Conservation (phyloP, 1,139 yeast species). For the Hyphopichia wangnamkhiaoensis region DNA sequence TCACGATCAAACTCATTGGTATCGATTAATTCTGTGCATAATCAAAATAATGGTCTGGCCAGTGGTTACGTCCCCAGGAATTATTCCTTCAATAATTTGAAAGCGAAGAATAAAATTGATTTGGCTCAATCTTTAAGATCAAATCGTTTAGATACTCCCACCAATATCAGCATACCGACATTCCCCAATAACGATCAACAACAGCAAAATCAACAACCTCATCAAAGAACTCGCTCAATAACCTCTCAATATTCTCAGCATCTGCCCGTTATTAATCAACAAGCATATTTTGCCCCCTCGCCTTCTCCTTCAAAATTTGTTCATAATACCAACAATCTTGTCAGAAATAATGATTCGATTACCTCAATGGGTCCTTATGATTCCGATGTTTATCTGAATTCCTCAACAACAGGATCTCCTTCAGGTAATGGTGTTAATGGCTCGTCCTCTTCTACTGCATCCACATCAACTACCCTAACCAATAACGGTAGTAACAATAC, state of each 20-base stretch:
- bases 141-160: constrained; percentile 31
- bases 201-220: constrained; percentile 16
- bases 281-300: constrained; percentile 7
- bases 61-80: neutral
- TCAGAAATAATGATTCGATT: neutral
- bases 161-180: constrained; percentile 24
- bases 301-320: constrained; percentile 4
- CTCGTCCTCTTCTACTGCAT: neutral
- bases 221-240: constrained; percentile 16
- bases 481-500: neutral
- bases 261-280: constrained; percentile 9
- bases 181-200: constrained; percentile 9
- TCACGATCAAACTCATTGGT: neutral
- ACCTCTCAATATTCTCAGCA: constrained; percentile 9
- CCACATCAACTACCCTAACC: neutral
- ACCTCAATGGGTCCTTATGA: neutral
- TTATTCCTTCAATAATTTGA: constrained; percentile 21
- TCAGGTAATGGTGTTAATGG: no score
- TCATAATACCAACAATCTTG: neutral
- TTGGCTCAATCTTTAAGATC: constrained; percentile 31
- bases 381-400: neutral
- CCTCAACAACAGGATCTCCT: neutral
- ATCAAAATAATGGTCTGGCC: no score
- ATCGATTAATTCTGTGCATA: constrained; percentile 7
- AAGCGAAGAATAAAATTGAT: constrained; percentile 18